Conservation (phyloP, 129 eudicot species). For the Artemisia argyi region DNA sequence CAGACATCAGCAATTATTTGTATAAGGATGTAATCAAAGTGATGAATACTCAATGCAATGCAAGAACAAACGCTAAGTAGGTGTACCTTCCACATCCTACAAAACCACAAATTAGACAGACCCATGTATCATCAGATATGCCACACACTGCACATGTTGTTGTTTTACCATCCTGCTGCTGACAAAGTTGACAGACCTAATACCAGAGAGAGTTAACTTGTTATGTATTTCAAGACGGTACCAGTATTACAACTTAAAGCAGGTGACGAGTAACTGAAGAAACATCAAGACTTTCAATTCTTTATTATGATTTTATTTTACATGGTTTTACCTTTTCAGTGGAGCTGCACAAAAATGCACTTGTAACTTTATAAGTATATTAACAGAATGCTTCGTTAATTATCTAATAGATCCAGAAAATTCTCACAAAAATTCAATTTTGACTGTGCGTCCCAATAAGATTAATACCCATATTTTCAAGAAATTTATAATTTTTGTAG, state of each 20-base stretch:
- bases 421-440: too few relatives aligned
- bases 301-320: not conserved
- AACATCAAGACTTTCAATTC: not conserved
- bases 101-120: conserved; percentile 91
- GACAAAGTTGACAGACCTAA: conserved; percentile 90
- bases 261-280: not conserved
- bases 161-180: conserved; percentile 83
- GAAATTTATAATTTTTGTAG: conserved; percentile 3
- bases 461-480: not conserved
- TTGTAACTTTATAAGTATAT: not conserved
- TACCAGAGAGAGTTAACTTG: conserved; percentile 6
- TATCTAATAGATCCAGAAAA: too few relatives aligned
- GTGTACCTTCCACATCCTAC: conserved; percentile 95
- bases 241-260: not conserved
- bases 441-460: not conserved
- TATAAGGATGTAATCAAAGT: conserved; percentile 4
- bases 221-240: not conserved
- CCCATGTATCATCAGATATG: conserved; percentile 69
- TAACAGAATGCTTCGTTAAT: not conserved
- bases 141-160: conserved; percentile 75
- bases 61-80: not conserved
- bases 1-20: too few relatives aligned
- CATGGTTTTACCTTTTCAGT: not conserved
- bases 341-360: too few relatives aligned
- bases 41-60: not conserved